These are phyloP conservation scores for Myxozyma melibiosi DNA, from an alignment of 805 yeast species.

Conservation along the genomic window DNA sequence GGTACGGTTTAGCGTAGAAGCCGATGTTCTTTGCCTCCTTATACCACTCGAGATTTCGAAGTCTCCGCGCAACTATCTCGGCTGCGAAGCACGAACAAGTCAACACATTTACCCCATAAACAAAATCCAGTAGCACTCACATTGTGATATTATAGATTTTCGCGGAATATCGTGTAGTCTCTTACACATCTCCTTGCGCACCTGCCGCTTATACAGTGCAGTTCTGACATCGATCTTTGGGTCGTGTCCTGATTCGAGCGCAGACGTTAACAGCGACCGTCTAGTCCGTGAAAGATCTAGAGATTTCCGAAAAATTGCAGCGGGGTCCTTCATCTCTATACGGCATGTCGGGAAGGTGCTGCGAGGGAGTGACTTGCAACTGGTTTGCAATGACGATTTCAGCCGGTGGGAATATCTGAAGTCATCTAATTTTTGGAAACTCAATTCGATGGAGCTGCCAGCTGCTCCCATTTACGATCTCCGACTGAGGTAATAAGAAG, in stretches of 20 bases:
- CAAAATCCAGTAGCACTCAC: background rate
- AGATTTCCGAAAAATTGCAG: no score
- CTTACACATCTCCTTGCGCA: background rate
- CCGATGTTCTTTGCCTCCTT: constrained; percentile 3
- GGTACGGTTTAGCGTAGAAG: constrained; percentile 4
- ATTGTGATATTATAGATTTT: background rate
- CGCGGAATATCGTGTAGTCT: background rate
- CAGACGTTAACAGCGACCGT: background rate
- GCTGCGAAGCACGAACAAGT: background rate
- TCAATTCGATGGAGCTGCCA: no score
- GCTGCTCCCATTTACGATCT: no score
- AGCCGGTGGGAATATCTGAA: background rate
- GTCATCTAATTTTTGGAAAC: background rate
- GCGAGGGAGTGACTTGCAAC: no score
- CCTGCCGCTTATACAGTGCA: background rate
- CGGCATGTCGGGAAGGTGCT: no score
- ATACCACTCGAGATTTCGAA: background rate
- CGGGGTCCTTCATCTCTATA: no score
- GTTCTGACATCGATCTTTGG: background rate
- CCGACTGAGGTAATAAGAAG: no score
- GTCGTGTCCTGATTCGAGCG: background rate
- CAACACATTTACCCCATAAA: background rate
- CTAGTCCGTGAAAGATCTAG: no score
- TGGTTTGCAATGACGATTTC: no score
- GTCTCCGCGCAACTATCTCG: background rate